These are phyloP conservation scores for Chlamydomonas sp. DNA, from an alignment of 139 green algal genomes.

Conservation along the genomic window DNA sequence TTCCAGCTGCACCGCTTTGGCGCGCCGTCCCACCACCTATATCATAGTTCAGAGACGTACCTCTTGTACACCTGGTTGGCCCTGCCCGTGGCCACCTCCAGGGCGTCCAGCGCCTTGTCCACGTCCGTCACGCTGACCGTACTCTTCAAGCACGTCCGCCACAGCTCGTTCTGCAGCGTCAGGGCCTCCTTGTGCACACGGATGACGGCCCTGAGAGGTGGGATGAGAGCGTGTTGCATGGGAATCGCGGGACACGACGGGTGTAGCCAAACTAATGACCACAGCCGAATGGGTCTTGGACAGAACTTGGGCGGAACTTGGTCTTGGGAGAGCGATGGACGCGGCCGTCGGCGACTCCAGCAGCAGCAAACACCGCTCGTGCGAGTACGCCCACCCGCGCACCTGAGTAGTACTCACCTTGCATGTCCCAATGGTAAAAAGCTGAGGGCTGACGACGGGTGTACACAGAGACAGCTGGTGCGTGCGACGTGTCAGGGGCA, in stretches of 20 bases:
- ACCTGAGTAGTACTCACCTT: too few species aligned
- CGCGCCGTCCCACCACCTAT: neutral
- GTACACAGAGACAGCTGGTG: neutral
- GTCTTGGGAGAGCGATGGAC: too few species aligned
- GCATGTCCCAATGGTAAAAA: too few species aligned
- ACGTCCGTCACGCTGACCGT: neutral
- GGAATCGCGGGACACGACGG: too few species aligned
- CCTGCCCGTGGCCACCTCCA: neutral
- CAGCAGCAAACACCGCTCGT: too few species aligned
- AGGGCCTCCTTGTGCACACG: slow-evolving; percentile 43
- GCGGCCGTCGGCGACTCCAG: too few species aligned
- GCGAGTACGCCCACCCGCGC: too few species aligned
- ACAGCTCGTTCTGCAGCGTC: slow-evolving; percentile 26
- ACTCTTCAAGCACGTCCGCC: slow-evolving; percentile 15
- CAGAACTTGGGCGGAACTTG: too few species aligned
- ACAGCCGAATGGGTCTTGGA: too few species aligned
- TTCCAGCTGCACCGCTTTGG: neutral
- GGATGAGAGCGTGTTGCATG: too few species aligned
- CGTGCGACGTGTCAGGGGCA: too few species aligned
- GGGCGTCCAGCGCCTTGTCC: neutral
- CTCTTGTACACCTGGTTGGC: slow-evolving; percentile 23
- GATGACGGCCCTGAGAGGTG: slow-evolving; percentile 8
- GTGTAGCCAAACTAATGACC: neutral
- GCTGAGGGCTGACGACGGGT: too few species aligned
- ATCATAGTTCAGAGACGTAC: neutral